Evolutionary conservation across 352 stramenopile species (phyloP).

Genomic region (Globisporangium paroecandrum): DNA sequence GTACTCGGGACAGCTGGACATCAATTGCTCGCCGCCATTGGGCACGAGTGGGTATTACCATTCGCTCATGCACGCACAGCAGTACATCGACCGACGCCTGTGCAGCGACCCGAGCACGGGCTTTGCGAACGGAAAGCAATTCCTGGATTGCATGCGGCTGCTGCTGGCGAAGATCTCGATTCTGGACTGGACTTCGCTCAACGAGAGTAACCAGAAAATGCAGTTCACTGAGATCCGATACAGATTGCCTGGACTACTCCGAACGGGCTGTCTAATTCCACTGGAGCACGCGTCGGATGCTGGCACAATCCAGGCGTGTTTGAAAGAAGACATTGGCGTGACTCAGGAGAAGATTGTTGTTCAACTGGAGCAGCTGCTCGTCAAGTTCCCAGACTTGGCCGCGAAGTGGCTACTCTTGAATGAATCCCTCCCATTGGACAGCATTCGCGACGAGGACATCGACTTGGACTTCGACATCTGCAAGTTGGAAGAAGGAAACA

Average conservation of each 20-base stretch:
- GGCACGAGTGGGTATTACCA: conserved; percentile 65
- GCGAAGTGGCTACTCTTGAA: conserved; percentile 25
- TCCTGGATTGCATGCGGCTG: conserved; percentile 63
- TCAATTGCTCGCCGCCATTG: conserved; percentile 69
- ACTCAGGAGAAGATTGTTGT: not conserved
- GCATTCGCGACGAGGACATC: conserved; percentile 33
- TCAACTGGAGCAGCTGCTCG: conserved; percentile 16
- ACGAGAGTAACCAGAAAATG: conserved; percentile 48
- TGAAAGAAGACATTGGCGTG: conserved; percentile 32
- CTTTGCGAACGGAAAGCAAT: conserved; percentile 42
- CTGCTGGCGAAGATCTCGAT: conserved; percentile 69
- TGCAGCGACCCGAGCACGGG: conserved; percentile 20
- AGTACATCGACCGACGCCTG: conserved; percentile 31
- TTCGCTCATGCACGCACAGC: conserved; percentile 38
- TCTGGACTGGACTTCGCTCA: conserved; percentile 65
- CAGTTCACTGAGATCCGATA: conserved; percentile 45
- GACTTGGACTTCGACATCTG: conserved; percentile 42
- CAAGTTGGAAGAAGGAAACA: conserved; percentile 13
- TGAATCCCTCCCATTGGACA: conserved; percentile 21
- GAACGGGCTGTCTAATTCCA: conserved; percentile 36
- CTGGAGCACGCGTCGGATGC: conserved; percentile 21
- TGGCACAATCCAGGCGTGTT: conserved; percentile 18
- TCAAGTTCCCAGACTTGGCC: conserved; percentile 26
- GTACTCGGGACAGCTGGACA: conserved; percentile 50
- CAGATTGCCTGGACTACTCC: conserved; percentile 42